These are phyloP conservation scores for Lophiotrema nucula DNA, from an alignment of 495 filamentous ascomycete genomes.

Conservation along the genomic window DNA sequence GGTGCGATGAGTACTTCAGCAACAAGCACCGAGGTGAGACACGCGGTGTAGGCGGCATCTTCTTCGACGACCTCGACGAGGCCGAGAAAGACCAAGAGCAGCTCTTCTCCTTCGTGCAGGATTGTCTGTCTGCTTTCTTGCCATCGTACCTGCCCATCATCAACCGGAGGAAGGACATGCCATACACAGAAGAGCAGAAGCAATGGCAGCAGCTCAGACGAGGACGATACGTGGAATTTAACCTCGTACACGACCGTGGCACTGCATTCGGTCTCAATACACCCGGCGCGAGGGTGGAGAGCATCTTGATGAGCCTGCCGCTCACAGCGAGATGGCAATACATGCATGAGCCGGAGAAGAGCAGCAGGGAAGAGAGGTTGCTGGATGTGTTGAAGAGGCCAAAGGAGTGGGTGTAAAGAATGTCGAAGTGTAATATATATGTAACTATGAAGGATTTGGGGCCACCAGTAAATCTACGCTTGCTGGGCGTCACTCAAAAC, in stretches of 20 bases:
- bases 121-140: conserved; percentile 80
- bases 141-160: conserved; percentile 92
- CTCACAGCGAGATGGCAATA: conserved; percentile 93
- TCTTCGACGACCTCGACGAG: conserved; percentile 96
- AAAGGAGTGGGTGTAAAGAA: conserved; percentile 79
- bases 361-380: conserved; percentile 70
- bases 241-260: conserved; percentile 94
- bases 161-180: conserved; percentile 82
- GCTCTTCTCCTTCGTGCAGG: conserved; percentile 86
- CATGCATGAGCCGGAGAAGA: conserved; percentile 80
- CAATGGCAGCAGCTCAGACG: conserved; percentile 94
- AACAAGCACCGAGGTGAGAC: conserved; percentile 85
- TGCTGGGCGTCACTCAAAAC: not conserved
- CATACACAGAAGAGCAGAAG: conserved; percentile 80
- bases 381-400: conserved; percentile 82
- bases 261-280: conserved; percentile 94
- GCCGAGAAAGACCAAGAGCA: conserved; percentile 83
- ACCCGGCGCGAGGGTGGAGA: conserved; percentile 87
- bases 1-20: conserved; percentile 97
- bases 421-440: conserved; percentile 1
- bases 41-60: conserved; percentile 93
- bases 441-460: conserved; percentile 2
- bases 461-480: not conserved
- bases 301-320: conserved; percentile 95
- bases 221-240: conserved; percentile 97